Evolutionary conservation across 2,329 filamentous ascomycete species (phyloP), one percentile per base, ranked within the genome.

Genomic region (Trichoderma sp.): DNA sequence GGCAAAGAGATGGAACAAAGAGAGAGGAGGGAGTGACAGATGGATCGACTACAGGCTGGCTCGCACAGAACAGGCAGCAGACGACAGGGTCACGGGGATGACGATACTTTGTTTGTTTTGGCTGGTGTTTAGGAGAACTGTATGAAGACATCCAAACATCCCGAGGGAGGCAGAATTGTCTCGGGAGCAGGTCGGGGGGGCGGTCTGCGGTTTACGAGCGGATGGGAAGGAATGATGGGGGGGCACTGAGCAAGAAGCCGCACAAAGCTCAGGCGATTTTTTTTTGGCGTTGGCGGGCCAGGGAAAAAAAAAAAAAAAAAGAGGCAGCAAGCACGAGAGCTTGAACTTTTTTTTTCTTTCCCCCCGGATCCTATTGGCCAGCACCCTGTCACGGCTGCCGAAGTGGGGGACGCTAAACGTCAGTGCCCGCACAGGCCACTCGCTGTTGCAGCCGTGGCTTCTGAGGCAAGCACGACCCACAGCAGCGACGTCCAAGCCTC

Each of bases 341-440:
- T 78, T 70, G 67, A 75, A 77, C 73, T 76, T 78, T 79, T 78
- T 77, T 78, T 77, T 74, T 74, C 72, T 71, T 74, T 75, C 74
- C 72, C 74, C 70, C 66, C 53, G 59, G 65, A 67, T 71, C 70
- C 72, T 68, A 79, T 80, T 80, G 78, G 78, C 67, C 71, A 71
- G 58, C 70, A 67, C 75, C 72, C 70, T 69, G 75, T 73, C 78
- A 74, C 75, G 77, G 74, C 71, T 79, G 73, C 75, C 75, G 73
- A 72, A 73, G 77, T 76, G 78, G 78, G 2, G 71, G 13, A 69
- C 64, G 70, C 74, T 76, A 77, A 69, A 76, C 71, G 73, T 74
- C 71, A 74, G 76, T 76, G 72, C 70, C 72, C 37, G 58, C 68
- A 67, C 68, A 54, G 68, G 54, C 68, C 68, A 69, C 54, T 64